Conservation (phyloP, 768 basidiomycete genomes). For the Podaxis sp. region DNA sequence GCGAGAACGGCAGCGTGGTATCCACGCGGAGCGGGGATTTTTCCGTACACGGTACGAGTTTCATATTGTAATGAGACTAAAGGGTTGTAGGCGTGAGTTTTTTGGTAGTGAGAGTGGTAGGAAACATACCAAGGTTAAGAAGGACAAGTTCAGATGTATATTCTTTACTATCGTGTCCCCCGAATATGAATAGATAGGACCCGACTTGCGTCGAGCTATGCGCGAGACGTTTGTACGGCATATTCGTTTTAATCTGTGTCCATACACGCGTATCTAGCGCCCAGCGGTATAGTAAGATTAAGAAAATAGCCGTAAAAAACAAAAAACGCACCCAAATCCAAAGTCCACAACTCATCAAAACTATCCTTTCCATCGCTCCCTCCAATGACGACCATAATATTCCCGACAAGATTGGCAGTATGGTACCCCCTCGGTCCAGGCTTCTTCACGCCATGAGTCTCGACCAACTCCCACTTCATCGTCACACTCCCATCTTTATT, state of each 20-base stretch:
- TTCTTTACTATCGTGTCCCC: conserved; percentile 80
- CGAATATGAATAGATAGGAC: conserved; percentile 86
- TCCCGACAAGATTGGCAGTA: conserved; percentile 82
- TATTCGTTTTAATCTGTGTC: conserved; percentile 39
- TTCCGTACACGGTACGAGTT: conserved; percentile 63
- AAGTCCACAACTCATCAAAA: conserved; percentile 85
- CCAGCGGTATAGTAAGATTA: neutral
- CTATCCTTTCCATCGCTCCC: conserved; percentile 90
- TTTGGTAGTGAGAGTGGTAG: neutral
- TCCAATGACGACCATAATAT: conserved; percentile 85
- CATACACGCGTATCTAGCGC: conserved; percentile 43
- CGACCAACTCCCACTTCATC: conserved; percentile 44
- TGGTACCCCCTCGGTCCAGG: conserved; percentile 84
- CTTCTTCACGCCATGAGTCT: conserved; percentile 48
- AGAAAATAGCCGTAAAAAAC: neutral
- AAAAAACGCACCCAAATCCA: conserved; percentile 74
- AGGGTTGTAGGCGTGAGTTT: neutral
- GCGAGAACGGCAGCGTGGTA: conserved; percentile 84
- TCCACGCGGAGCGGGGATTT: conserved; percentile 71
- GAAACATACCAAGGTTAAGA: conserved; percentile 77
- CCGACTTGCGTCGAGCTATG: conserved; percentile 91
- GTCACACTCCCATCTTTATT: conserved; percentile 19
- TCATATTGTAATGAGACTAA: conserved; percentile 87
- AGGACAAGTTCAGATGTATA: conserved; percentile 77
- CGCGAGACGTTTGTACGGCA: conserved; percentile 62